Evolutionary conservation across 2,329 filamentous ascomycete species (phyloP), one percentile per base, ranked within the genome.

Genomic region (Pyricularia grisea): DNA sequence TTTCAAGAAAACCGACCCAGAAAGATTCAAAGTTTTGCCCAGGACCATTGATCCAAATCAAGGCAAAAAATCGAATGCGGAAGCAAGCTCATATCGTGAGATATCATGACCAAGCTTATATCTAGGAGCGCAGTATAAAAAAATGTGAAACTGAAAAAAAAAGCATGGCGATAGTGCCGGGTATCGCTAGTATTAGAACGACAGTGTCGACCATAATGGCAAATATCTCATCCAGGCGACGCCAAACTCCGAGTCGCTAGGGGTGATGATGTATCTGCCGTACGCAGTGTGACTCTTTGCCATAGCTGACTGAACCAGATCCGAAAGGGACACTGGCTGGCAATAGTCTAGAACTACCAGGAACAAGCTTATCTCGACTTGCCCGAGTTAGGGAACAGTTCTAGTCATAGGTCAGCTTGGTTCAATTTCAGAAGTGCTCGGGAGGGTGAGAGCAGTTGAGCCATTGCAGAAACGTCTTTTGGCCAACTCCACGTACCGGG

Each of bases 401-500:
- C 79, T 79, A 72, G 70, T 58, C 63, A 70, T 67, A 61, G 69
- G 75, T 79, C 75, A 79, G 76, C 11, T 31, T 65, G 17, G 25
- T n/a, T 17, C 30, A 42, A 17, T 25, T 11, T 4, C 23, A 65
- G n/a, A 23, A 2, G 28, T 12, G 31, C 30, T 30, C 4, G 11
- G 14, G n/a, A 30, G 17, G 17, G 27, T 25, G 25, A 67, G n/a
- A n/a, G 17, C 11, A 42, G 33, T 14, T 42, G 42, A 25, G 33
- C 3, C 42, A 60, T 4, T 7, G 50, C 25, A 27, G 20, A 61
- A 27, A 14, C 31, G 25, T 55, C 42, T 55, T 20, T n/a, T 55
- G 42, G 42, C 14, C 17, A 55, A n/a, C 1, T 55, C 12, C 33
- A 55, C 42, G 42, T 55, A 77, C 76, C 89, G 73, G 88, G 87